Conservation (phyloP, 495 filamentous ascomycete genomes). For the Aspergillus baeticus region DNA sequence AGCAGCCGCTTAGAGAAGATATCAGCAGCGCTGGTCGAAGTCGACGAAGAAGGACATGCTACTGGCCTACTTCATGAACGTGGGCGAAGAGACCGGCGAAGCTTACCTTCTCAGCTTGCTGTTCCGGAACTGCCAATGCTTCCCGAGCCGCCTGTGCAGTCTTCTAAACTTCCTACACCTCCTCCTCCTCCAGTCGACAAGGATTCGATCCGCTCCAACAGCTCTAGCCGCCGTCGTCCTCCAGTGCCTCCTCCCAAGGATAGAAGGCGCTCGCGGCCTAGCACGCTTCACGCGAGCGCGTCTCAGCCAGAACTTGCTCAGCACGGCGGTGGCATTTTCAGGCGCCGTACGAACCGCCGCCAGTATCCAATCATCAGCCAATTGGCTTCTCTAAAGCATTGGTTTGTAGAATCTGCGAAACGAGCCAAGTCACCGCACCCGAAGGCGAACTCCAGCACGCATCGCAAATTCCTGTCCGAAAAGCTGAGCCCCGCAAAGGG, state of each 20-base stretch:
- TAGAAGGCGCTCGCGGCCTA: slow-evolving; percentile 66
- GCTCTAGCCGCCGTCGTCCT: slow-evolving; percentile 68
- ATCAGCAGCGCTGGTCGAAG: slow-evolving; percentile 69
- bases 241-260: slow-evolving; percentile 89
- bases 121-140: slow-evolving; percentile 71
- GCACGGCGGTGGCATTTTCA: slow-evolving; percentile 53
- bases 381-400: slow-evolving; percentile 82
- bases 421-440: slow-evolving; percentile 64
- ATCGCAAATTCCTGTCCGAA: slow-evolving; percentile 42
- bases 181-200: slow-evolving; percentile 68
- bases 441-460: slow-evolving; percentile 27
- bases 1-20: slow-evolving; percentile 80
- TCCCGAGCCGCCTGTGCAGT: slow-evolving; percentile 53
- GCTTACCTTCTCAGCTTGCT: slow-evolving; percentile 48
- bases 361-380: slow-evolving; percentile 75
- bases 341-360: slow-evolving; percentile 53
- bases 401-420: slow-evolving; percentile 78
- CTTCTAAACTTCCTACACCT: slow-evolving; percentile 46
- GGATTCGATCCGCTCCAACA: slow-evolving; percentile 67
- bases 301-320: slow-evolving; percentile 64
- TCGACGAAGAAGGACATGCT: slow-evolving; percentile 65
- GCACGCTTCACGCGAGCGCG: slow-evolving; percentile 77
- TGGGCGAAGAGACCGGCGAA: slow-evolving; percentile 57
- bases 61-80: slow-evolving; percentile 38
- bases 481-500: slow-evolving; percentile 44